Conservation (phyloP, 2,329 filamentous ascomycete species). For the Fusarium sp. region DNA sequence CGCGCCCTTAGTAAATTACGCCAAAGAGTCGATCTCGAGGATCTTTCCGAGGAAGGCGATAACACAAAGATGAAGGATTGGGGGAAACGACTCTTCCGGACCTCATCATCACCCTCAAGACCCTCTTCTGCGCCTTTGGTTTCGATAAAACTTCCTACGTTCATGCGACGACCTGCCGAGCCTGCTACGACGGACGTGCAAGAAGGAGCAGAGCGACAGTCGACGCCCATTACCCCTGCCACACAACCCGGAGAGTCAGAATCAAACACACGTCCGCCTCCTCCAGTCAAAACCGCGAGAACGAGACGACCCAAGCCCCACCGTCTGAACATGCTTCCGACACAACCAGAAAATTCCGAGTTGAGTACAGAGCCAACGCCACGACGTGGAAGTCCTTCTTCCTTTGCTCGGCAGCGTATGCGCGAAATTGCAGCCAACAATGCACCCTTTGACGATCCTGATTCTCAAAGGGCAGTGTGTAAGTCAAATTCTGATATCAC, state of each 20-base stretch:
- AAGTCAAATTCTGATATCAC: conserved; percentile 38
- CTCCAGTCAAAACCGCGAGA: conserved; percentile 35
- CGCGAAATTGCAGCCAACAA: conserved; percentile 58
- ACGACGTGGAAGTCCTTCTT: conserved; percentile 58
- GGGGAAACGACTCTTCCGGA: conserved; percentile 53
- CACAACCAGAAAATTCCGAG: conserved; percentile 54
- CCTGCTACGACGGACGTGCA: conserved; percentile 13
- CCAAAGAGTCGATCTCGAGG: conserved; percentile 62
- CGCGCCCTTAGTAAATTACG: conserved; percentile 73
- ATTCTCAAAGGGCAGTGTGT: conserved; percentile 56
- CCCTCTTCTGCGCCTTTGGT: conserved; percentile 47
- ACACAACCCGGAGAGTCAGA: conserved; percentile 28
- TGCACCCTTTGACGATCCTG: conserved; percentile 59
- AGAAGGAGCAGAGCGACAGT: conserved; percentile 6
- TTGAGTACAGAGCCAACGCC: conserved; percentile 45
- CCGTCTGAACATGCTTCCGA: conserved; percentile 53
- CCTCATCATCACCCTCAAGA: conserved; percentile 37
- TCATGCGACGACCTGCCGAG: conserved; percentile 26
- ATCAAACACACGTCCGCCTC: conserved; percentile 27
- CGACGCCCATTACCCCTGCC: conserved; percentile 15
- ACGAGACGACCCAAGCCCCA: conserved; percentile 49
- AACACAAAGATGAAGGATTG: conserved; percentile 53
- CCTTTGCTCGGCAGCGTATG: conserved; percentile 59
- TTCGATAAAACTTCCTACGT: conserved; percentile 38
- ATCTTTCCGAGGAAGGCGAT: conserved; percentile 52